These are phyloP conservation scores for Erysiphe neolycopersici DNA, from an alignment of 2,329 filamentous ascomycete species.

Conservation along the genomic window DNA sequence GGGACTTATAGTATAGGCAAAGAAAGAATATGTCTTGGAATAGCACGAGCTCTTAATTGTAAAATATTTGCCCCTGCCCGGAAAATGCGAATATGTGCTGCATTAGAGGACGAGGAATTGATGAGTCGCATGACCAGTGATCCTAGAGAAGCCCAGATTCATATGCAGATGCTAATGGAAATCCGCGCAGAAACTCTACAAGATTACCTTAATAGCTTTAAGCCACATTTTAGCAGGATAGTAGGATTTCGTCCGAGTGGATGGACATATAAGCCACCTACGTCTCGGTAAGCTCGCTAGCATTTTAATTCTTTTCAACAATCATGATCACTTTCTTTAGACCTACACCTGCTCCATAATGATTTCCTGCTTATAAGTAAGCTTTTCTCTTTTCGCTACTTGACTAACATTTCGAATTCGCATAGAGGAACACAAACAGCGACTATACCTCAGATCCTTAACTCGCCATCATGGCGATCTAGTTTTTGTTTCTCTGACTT, in stretches of 20 bases:
- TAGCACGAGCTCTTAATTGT: conserved; percentile 57
- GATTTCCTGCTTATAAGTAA: no score
- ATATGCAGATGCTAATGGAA: conserved; percentile 93
- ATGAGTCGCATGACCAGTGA: conserved; percentile 49
- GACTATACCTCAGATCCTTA: conserved; percentile 34
- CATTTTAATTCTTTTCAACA: background rate
- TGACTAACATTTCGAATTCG: background rate
- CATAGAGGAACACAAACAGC: conserved; percentile 28
- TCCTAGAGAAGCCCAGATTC: conserved; percentile 69
- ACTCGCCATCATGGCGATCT: conserved; percentile 40
- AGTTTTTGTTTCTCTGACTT: conserved; percentile 47
- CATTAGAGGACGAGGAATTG: conserved; percentile 67
- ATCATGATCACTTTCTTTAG: background rate
- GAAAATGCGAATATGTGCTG: conserved; percentile 64
- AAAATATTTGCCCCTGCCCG: conserved; percentile 71
- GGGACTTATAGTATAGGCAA: conserved; percentile 97
- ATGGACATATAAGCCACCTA: conserved; percentile 69
- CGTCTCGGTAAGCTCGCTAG: conserved; percentile 20
- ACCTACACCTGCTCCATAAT: no score
- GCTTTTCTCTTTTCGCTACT: no score
- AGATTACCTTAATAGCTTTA: conserved; percentile 62
- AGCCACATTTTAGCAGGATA: conserved; percentile 58
- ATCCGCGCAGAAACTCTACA: conserved; percentile 74
- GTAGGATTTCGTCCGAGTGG: conserved; percentile 82
- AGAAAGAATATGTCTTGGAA: conserved; percentile 80